phyloP scores from a whole-genome alignment of 129 eudicot genomes.

The Flaveria bidentis region DNA sequence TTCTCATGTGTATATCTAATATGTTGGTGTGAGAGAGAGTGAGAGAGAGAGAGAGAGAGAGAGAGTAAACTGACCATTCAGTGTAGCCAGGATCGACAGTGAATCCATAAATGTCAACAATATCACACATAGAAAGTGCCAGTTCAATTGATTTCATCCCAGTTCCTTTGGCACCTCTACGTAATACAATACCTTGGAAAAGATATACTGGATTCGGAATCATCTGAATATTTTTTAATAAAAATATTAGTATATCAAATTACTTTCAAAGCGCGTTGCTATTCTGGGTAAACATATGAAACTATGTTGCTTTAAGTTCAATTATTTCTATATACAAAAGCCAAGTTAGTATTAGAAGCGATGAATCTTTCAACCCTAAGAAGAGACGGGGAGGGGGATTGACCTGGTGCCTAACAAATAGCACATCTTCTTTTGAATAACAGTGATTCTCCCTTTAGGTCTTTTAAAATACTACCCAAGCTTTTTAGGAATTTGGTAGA shows the following conservation, averaged over 20 bases:
- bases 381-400: too few relatives aligned
- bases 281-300: too few relatives aligned
- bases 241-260: background rate
- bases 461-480: background rate
- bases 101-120: constrained; percentile 93
- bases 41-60: background rate
- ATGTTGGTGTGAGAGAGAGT: background rate
- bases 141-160: constrained; percentile 98
- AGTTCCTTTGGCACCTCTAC: constrained; percentile 99
- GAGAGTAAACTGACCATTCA: constrained; percentile 63
- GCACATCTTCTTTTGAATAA: background rate
- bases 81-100: constrained; percentile 99
- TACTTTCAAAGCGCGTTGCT: too few relatives aligned
- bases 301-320: too few relatives aligned
- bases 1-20: background rate
- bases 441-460: background rate
- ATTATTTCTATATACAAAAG: too few relatives aligned
- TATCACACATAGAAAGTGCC: constrained; percentile 98
- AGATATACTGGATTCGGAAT: constrained; percentile 94
- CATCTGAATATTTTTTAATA: constrained; percentile 40
- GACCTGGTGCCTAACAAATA: background rate
- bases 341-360: too few relatives aligned
- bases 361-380: too few relatives aligned
- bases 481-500: constrained; percentile 4
- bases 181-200: constrained; percentile 94